A percentile compares a stretch with the other conserved stretches of the same genome.
These are phyloP conservation scores for Aspergillus calidoustus DNA, from an alignment of 2,329 filamentous ascomycete genomes.

Conservation along the genomic window DNA sequence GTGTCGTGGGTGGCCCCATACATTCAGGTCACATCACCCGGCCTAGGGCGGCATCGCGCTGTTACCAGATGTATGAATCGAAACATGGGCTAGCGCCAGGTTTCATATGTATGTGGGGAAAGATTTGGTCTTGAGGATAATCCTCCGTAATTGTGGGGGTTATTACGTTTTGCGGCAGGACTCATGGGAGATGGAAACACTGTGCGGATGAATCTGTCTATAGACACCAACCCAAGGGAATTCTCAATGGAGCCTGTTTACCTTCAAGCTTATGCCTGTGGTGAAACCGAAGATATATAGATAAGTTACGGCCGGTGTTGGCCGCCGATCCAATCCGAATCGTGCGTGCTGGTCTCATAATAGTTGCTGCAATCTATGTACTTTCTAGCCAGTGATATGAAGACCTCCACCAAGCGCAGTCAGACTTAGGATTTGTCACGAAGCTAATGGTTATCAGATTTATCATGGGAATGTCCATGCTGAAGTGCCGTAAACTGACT, in stretches of 20 bases:
- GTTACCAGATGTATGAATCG: too few species aligned
- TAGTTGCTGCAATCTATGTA: neutral
- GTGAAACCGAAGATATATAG: neutral
- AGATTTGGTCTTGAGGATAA: too few species aligned
- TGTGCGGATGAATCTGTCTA: too few species aligned
- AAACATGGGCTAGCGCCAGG: too few species aligned
- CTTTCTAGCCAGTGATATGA: neutral
- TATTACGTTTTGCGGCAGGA: too few species aligned
- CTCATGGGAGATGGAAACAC: too few species aligned
- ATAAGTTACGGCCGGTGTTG: neutral
- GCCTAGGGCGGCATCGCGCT: too few species aligned
- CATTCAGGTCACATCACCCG: neutral
- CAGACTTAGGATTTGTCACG: neutral
- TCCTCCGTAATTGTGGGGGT: too few species aligned
- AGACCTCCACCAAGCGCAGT: neutral
- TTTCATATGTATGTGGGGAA: too few species aligned
- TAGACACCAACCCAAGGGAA: too few species aligned
- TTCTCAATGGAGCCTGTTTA: neutral
- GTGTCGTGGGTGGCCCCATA: neutral
- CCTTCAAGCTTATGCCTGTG: neutral
- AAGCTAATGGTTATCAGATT: neutral
- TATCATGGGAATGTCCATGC: neutral
- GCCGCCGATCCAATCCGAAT: too few species aligned
- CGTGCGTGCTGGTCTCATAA: neutral
- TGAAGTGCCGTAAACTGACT: neutral